A percentile compares a stretch with the other conserved stretches of the same genome.
phyloP scores from a whole-genome alignment of 805 yeast genomes.

The Metschnikowia reukaufii region DNA sequence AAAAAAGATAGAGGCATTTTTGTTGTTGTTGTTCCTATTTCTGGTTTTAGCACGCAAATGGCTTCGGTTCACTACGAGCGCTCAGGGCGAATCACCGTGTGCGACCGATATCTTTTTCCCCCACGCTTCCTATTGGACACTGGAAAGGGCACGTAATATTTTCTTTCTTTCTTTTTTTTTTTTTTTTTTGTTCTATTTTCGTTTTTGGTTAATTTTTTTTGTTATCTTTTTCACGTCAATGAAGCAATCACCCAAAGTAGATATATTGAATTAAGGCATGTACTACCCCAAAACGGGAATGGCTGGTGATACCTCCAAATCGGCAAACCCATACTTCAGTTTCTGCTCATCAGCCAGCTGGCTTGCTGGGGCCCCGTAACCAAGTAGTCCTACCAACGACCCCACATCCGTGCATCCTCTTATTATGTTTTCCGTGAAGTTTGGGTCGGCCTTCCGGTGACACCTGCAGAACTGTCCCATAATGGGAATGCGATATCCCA shows the following conservation, averaged over 20 bases:
- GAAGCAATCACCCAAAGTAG: too few relatives aligned
- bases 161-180: not conserved
- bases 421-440: not conserved
- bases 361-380: too few relatives aligned
- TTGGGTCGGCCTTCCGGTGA: not conserved
- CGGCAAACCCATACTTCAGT: not conserved
- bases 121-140: too few relatives aligned
- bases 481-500: conserved; percentile 1
- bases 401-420: conserved; percentile 1
- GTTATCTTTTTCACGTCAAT: too few relatives aligned
- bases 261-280: too few relatives aligned
- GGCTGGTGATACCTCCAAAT: not conserved
- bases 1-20: too few relatives aligned
- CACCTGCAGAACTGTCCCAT: not conserved
- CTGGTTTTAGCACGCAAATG: not conserved
- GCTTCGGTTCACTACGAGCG: not conserved
- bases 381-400: not conserved
- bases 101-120: not conserved
- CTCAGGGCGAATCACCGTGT: not conserved
- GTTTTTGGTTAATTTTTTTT: too few relatives aligned
- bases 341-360: not conserved
- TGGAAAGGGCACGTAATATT: not conserved
- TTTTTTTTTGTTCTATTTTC: too few relatives aligned
- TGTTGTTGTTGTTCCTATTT: too few relatives aligned
- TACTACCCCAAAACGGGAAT: too few relatives aligned